phyloP scores from a whole-genome alignment of 108 stramenopile genomes.

The Hondaea fermentalgiana region DNA sequence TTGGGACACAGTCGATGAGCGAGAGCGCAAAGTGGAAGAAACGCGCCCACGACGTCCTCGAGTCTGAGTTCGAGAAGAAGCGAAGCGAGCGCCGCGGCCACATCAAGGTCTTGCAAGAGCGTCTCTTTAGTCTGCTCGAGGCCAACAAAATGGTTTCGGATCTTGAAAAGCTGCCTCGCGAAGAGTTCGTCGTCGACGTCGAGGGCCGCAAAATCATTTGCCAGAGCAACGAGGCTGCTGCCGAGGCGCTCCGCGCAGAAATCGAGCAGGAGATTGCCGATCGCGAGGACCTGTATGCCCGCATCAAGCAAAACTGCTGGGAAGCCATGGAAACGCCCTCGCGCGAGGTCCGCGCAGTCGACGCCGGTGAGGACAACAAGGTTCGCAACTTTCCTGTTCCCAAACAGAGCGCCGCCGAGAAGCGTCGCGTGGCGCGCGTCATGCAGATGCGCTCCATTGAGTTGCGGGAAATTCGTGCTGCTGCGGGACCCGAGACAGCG shows the following conservation, averaged over 20 bases:
- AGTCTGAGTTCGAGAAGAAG: not conserved
- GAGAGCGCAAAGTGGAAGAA: slow-evolving; percentile 15
- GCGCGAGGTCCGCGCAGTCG: not conserved
- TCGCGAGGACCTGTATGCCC: not conserved
- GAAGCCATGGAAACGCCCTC: slow-evolving; percentile 25
- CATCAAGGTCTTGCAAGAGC: not conserved
- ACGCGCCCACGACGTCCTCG: not conserved
- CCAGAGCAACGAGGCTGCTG: not conserved
- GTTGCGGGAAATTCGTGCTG: not conserved
- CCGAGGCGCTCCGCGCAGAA: not conserved
- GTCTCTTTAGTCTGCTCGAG: slow-evolving; percentile 11
- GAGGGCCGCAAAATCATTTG: not conserved
- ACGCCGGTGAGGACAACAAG: not conserved
- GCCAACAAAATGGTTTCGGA: slow-evolving; percentile 3
- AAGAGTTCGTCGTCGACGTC: slow-evolving; percentile 30
- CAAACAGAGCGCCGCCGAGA: not conserved
- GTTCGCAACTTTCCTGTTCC: slow-evolving; percentile 22
- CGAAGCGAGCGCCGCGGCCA: not conserved
- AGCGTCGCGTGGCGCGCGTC: not conserved
- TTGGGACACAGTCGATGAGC: not conserved
- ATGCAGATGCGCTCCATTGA: slow-evolving; percentile 21
- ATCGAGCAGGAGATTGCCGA: not conserved
- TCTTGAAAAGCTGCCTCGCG: slow-evolving; percentile 24
- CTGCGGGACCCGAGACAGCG: not conserved
- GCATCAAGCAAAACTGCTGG: slow-evolving; percentile 28